These are phyloP conservation scores for Venustampulla echinocandica DNA, from an alignment of 495 filamentous ascomycete genomes.

Conservation along the genomic window DNA sequence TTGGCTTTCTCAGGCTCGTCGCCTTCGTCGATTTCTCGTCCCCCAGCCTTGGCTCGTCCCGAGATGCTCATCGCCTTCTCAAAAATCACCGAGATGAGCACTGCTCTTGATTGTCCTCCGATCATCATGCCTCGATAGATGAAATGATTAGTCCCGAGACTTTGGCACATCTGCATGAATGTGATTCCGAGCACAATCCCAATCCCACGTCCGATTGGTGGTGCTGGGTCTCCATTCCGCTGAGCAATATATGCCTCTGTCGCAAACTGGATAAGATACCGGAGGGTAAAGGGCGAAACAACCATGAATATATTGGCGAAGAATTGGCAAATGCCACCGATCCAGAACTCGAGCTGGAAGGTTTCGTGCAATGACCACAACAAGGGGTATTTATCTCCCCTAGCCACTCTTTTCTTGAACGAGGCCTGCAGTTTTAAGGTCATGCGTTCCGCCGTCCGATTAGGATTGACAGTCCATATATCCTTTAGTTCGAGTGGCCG, in stretches of 20 bases:
- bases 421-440: constrained; percentile 53
- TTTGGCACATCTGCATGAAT: constrained; percentile 64
- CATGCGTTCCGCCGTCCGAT: constrained; percentile 60
- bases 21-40: constrained; percentile 29
- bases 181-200: constrained; percentile 71
- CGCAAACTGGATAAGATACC: constrained; percentile 75
- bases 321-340: constrained; percentile 73
- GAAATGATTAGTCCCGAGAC: constrained; percentile 68
- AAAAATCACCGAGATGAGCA: constrained; percentile 66
- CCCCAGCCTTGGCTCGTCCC: constrained; percentile 65
- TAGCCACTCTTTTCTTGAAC: constrained; percentile 55
- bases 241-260: constrained; percentile 61
- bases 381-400: constrained; percentile 66
- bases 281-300: constrained; percentile 62
- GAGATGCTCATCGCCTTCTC: constrained; percentile 79
- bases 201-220: constrained; percentile 56
- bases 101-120: constrained; percentile 66
- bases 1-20: constrained; percentile 38
- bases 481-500: constrained; percentile 76
- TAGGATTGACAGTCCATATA: constrained; percentile 79
- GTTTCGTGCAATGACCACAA: constrained; percentile 79
- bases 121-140: constrained; percentile 75
- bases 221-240: constrained; percentile 36
- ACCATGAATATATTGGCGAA: constrained; percentile 60
- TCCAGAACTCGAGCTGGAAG: constrained; percentile 75